Base-by-base conservation (phyloP, 306 rosid species). In the Sesbania bispinosa region DNA sequence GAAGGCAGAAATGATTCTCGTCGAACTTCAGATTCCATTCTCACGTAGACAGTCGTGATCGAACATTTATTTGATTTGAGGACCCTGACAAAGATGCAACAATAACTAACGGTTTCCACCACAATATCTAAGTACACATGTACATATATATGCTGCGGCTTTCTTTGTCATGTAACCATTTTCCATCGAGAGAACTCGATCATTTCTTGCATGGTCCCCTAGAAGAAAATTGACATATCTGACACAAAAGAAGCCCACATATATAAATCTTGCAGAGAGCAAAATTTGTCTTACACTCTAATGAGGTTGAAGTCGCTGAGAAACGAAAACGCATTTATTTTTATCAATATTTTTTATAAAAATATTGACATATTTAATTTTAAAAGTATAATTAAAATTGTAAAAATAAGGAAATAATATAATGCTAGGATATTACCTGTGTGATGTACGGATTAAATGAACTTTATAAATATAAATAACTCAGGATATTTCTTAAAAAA, bases 11-110 rank as follows among this genome's bases (percentile, higher is more conserved):
- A 26, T 10, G 47, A 62, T 69, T 76, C 65, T 54, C 1, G 75
- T 63, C 21, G 19, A 5, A 51, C 58, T 61, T 62, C 2, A 43
- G 84, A 80, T 75, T 69, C 65, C 45, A 23, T 62, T 53, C 74
- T 18, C 64, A 62, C 2, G 8, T 0, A 0, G 39, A 7, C 10
- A 1, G 30, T 35, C 39, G 8, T 35, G 39, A 35, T 18, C 46
- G n/a, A 50, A n/a, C 50, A 47, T 5, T 15, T 29, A 38, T 43
- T 18, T 53, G 29, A 4, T 33, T 21, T 42, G 46, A 29, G 20
- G 60, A 47, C 19, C 64, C 16, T 11, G 57, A 62, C 51, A 67
- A 67, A 39, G 33, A 80, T 43, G 4, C 48, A 15, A 41, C 75
- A 42, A 20, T 39, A 14, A 29, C 26, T 33, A 30, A n/a, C 20